Evolutionary conservation across 2,329 filamentous ascomycete genomes (phyloP).

Genomic region (Monilinia aucupariae): DNA sequence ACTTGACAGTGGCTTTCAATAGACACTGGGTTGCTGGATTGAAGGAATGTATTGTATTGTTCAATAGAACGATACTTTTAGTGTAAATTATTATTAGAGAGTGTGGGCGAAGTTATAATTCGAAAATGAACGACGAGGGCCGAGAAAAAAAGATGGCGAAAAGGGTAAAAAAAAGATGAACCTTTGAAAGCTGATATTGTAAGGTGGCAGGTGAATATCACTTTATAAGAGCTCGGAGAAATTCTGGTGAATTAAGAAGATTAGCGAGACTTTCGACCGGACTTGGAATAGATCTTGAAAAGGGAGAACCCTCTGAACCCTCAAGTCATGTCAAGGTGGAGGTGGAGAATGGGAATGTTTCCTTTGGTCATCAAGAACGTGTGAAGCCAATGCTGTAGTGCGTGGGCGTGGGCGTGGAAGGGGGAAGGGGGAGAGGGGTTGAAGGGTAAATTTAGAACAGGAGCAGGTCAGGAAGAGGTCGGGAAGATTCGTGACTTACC

Average conservation of each 20-base stretch:
- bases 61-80: slow-evolving; percentile 25
- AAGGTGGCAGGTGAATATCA: slow-evolving; percentile 23
- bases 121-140: slow-evolving; percentile 34
- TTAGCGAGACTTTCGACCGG: slow-evolving; percentile 12
- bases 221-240: slow-evolving; percentile 11
- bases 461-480: not conserved
- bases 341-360: slow-evolving; percentile 22
- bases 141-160: slow-evolving; percentile 20
- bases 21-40: slow-evolving; percentile 27
- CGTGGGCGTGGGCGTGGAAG: slow-evolving; percentile 18
- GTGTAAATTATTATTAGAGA: slow-evolving; percentile 34
- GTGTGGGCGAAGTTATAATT: slow-evolving; percentile 26
- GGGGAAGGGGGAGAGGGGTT: slow-evolving; percentile 6
- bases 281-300: slow-evolving; percentile 1
- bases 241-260: slow-evolving; percentile 14
- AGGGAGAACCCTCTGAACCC: slow-evolving; percentile 8
- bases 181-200: slow-evolving; percentile 19
- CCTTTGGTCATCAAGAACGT: not conserved
- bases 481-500: slow-evolving; percentile 13
- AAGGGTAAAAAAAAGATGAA: slow-evolving; percentile 19
- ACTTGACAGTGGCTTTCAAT: slow-evolving; percentile 30
- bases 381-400: slow-evolving; percentile 19
- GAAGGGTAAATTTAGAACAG: not conserved
- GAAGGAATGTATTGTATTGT: slow-evolving; percentile 32
- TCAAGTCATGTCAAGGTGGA: not conserved